Evolutionary conservation across 208 protist genomes (phyloP), one percentile per base, ranked within the genome.

Genomic region (Polymyxa betae): DNA sequence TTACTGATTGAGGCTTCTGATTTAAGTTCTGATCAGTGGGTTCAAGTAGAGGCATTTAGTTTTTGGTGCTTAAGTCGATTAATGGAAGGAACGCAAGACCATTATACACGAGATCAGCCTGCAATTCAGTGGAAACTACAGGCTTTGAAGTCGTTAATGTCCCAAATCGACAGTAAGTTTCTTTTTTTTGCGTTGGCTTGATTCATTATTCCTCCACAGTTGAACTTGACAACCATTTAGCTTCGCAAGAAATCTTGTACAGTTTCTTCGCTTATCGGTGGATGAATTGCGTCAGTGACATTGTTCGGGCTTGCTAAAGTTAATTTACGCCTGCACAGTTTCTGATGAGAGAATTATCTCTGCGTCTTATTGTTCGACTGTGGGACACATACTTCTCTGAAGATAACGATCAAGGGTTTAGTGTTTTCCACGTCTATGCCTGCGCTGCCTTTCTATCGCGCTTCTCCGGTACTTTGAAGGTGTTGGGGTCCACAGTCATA

Each of bases 301-400:
- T 35, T 35, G 72, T 20, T 5, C n/a, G 16, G 49, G 5, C 49
- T 60, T 60, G 12, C 5, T 24, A 24, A 60, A 5, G 16, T n/a
- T 82, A 82, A 82, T n/a, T 82, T 24, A 60, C 24, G 5, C 35
- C 35, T 43, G 35, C 5, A 35, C 72, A 82, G 72, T 93, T 98
- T 16, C 88, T 97, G 24, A 88, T 93, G 72, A 94, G 97, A 40
- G 97, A 98, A 92, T 91, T 97, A 10, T 94, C 94, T 0, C 92
- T 95, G 38, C 93, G 92, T 54, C 93, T 97, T 91, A 92, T 95
- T 64, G 90, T 97, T 60, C 94, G 95, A 10, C 88, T 98, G 45
- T 95, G 95, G 92, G 97, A 98, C 93, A 93, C 95, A 0, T 98
- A 97, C 89, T 92, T 98, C 29, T 93, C 95, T 43, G 95, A 97